A percentile compares a stretch with the other conserved stretches of the same genome.
Evolutionary conservation across 2,329 filamentous ascomycete genomes (phyloP).

Genomic region (Ceratocystis smalleyi): DNA sequence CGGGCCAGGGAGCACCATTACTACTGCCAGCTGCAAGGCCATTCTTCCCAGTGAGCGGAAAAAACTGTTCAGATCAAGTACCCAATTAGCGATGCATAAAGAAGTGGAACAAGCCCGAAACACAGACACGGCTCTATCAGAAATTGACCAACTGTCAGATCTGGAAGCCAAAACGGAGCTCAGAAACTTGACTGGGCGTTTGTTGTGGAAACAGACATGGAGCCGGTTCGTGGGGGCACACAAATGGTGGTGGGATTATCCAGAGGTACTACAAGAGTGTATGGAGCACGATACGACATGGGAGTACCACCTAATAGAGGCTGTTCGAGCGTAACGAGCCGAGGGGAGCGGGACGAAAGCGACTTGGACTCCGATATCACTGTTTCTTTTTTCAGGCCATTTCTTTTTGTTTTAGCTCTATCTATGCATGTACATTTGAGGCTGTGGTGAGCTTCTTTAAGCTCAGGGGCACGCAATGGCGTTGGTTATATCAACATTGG

Average conservation of each 20-base stretch:
- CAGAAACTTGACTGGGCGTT: slow-evolving; percentile 36
- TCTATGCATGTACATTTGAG: no score
- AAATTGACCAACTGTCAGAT: slow-evolving; percentile 16
- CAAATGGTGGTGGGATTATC: slow-evolving; percentile 49
- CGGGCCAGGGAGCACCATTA: slow-evolving; percentile 32
- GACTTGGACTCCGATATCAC: neutral
- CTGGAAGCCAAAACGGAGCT: slow-evolving; percentile 31
- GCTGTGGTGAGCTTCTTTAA: no score
- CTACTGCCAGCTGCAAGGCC: slow-evolving; percentile 35
- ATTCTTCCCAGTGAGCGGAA: slow-evolving; percentile 24
- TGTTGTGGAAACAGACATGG: slow-evolving; percentile 48
- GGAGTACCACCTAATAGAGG: slow-evolving; percentile 43
- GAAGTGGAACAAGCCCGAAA: neutral
- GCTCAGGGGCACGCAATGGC: no score
- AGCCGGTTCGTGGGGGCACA: slow-evolving; percentile 34
- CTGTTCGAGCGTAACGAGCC: slow-evolving; percentile 25
- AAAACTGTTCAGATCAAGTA: slow-evolving; percentile 6
- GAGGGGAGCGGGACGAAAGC: neutral
- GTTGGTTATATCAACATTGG: no score
- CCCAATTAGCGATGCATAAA: neutral
- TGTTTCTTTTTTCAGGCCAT: slow-evolving; percentile 3
- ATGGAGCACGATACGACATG: slow-evolving; percentile 38
- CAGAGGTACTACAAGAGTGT: slow-evolving; percentile 39
- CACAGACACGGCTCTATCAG: neutral
- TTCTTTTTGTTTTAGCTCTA: neutral